Evolutionary conservation across 192 early-diverging fungal species (phyloP), one percentile per base, ranked within the genome.

Genomic region (Coemansia sp.): DNA sequence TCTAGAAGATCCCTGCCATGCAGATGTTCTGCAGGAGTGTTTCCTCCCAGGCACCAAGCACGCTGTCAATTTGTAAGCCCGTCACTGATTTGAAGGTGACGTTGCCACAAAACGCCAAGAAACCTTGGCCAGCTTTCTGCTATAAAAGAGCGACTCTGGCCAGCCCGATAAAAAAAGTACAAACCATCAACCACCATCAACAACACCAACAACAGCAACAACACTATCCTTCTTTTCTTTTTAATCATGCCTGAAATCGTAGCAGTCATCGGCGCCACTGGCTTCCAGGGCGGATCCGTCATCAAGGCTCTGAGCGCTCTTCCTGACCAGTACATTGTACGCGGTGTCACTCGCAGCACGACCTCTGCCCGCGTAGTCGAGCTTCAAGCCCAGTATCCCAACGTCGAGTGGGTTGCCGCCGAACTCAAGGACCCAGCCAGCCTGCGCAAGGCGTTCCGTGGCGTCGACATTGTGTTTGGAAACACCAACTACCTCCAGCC

Each of bases 181-280:
- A 55, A 21, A 50, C 3, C 21, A 50, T 26, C 26, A 26, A 26
- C 26, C 26, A 26, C 23, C n/a, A n/a, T 50, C 6, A 50, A 28
- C 19, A n/a, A 50, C 49, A 50, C 19, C n/a, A 50, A 1, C 50
- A 52, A 5, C 52, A 53, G 16, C 10, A 23, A 21, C 47, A 50
- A 50, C 52, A 14, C 3, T 1, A 2, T 4, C 28, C 9, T 30
- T 32, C 52, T 55, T 63, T 40, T 43, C 46, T 53, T 16, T 16
- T 52, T 13, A 55, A 39, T 38, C 9, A 80, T 81, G 70, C 17
- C 55, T 46, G 69, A 70, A 55, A 28, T 60, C 39, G 42, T 76
- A 43, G 74, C 74, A 19, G 68, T 81, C 50, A 42, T 75, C 42
- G 79, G 79, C 26, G 79, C 79, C 33, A 81, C 79, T 23, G 79